phyloP scores from a whole-genome alignment of 768 basidiomycete species.

The Boletus reticulatus region DNA sequence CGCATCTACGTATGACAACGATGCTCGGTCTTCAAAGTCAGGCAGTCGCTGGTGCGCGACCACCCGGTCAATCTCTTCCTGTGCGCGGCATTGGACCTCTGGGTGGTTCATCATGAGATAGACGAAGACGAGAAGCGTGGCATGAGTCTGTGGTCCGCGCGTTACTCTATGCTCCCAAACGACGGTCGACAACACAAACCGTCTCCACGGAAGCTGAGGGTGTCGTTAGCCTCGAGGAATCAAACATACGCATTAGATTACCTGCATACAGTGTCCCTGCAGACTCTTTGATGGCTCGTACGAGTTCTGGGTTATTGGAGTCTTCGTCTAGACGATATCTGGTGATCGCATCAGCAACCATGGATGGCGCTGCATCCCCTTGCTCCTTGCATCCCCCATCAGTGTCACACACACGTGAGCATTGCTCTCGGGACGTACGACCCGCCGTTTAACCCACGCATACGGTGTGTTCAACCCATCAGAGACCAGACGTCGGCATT shows the following conservation, averaged over 20 bases:
- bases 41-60: conserved; percentile 34
- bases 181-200: background rate
- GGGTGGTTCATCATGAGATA: conserved; percentile 38
- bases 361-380: conserved; percentile 18
- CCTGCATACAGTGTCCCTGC: background rate
- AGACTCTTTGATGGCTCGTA: background rate
- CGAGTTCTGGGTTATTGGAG: background rate
- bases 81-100: conserved; percentile 35
- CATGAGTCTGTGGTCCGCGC: conserved; percentile 26
- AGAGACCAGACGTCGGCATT: conserved; percentile 4
- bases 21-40: conserved; percentile 28
- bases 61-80: conserved; percentile 35
- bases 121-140: conserved; percentile 31
- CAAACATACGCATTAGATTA: background rate
- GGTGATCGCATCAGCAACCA: conserved; percentile 12
- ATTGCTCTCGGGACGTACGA: background rate
- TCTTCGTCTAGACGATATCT: conserved; percentile 3
- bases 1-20: conserved; percentile 27
- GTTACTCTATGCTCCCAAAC: conserved; percentile 26
- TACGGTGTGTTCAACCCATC: conserved; percentile 13
- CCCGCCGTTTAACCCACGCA: conserved; percentile 3
- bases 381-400: conserved; percentile 1
- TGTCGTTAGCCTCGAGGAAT: conserved; percentile 15
- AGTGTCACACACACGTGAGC: background rate
- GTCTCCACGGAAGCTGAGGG: background rate